phyloP scores from a whole-genome alignment of 345 rosid genomes.

The Acer yangbiense region DNA sequence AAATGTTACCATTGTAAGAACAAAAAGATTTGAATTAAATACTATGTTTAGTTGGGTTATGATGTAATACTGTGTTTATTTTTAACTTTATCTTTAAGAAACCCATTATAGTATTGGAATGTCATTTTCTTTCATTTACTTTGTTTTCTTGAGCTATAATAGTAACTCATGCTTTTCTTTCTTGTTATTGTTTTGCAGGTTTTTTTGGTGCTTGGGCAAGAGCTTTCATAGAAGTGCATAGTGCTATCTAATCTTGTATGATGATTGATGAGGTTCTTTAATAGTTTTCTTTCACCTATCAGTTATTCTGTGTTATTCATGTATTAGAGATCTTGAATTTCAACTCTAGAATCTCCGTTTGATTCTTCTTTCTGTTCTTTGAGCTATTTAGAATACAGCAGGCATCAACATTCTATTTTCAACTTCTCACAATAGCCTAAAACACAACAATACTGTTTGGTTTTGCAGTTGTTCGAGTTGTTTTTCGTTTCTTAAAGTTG shows the following conservation, averaged over 20 bases:
- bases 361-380: constrained; percentile 6
- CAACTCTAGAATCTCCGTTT: neutral
- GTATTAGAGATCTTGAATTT: constrained; percentile 19
- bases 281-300: constrained; percentile 3
- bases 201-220: constrained; percentile 15
- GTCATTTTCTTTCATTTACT: constrained; percentile 21
- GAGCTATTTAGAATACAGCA: neutral
- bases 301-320: neutral
- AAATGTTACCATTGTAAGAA: neutral
- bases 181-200: constrained; percentile 39
- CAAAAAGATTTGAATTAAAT: neutral
- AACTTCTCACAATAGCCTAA: constrained; percentile 2
- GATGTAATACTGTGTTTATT: neutral
- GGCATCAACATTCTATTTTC: neutral
- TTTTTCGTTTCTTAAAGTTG: neutral
- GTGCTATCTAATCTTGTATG: constrained; percentile 2
- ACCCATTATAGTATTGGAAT: neutral
- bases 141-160: constrained; percentile 13
- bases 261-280: constrained; percentile 9
- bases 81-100: neutral
- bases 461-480: neutral
- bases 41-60: neutral
- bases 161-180: constrained; percentile 19
- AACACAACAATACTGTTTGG: neutral
- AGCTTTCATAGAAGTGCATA: constrained; percentile 16